Evolutionary conservation across 2,329 filamentous ascomycete genomes (phyloP).

Genomic region (Pseudogymnoascus sp.): DNA sequence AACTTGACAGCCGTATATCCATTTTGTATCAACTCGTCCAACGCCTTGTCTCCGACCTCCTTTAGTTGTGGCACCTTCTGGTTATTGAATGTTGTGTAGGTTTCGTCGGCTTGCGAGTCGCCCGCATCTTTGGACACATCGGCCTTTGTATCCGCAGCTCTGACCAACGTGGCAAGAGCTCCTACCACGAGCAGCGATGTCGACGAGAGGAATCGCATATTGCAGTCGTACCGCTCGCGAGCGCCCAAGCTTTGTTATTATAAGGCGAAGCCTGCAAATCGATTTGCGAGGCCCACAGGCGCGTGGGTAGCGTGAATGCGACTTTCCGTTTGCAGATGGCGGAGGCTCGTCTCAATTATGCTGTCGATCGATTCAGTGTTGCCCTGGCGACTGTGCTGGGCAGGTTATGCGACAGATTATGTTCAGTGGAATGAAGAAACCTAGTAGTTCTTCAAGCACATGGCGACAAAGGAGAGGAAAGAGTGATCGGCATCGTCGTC

Average conservation of each 20-base stretch:
- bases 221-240: background rate
- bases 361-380: background rate
- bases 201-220: constrained; percentile 11
- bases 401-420: background rate
- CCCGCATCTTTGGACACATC: constrained; percentile 10
- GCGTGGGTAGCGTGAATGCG: constrained; percentile 6
- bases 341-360: background rate
- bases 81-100: constrained; percentile 38
- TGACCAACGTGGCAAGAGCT: constrained; percentile 3
- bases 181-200: constrained; percentile 8
- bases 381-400: background rate
- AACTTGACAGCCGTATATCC: constrained; percentile 49
- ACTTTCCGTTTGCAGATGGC: background rate
- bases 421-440: background rate
- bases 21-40: constrained; percentile 39
- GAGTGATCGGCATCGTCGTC: background rate
- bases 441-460: background rate
- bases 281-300: constrained; percentile 4
- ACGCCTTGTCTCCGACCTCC: constrained; percentile 35
- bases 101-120: constrained; percentile 1
- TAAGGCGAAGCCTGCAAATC: background rate
- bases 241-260: background rate
- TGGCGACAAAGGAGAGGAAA: background rate
- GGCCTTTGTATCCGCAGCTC: background rate
- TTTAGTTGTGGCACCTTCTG: constrained; percentile 41